Base-by-base conservation (phyloP, 768 basidiomycete species). In the Russula compacta region DNA sequence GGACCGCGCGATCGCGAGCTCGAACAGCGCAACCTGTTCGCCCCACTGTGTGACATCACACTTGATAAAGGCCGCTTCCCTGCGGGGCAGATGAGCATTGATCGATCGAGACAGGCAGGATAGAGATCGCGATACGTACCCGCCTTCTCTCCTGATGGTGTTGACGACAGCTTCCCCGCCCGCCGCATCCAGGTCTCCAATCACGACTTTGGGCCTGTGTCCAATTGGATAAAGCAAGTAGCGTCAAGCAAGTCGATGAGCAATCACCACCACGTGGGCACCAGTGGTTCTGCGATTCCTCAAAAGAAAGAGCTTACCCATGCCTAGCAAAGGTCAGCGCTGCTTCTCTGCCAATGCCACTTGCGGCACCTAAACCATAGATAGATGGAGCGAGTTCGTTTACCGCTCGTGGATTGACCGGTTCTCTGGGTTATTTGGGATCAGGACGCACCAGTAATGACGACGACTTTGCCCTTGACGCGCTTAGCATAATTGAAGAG, bases 31-130 rank as follows among this genome's bases (percentile, higher is more conserved):
- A 8, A 80, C 74, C 56, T 79, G 79, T 50, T 83, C 76, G 6
- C 84, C 81, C 77, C 80, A 85, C 0, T 71, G 67, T 6, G 75
- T 75, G 39, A 85, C 83, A 66, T 84, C 73, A 67, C 81, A 82
- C 52, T 70, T 73, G 33, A 75, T 71, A 48, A 69, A 75, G 11
- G 72, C 66, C 7, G 79, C 81, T 21, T 74, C 65, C 4, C 82
- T 83, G 67, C 15, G 33, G 14, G 21, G 47, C 12, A 6, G 47
- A 17, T 19, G 15, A 43, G 3, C 17, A n/a, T 29, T 29, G 17
- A n/a, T n/a, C 17, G 24, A 42, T 6, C 17, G n/a, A 14, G 40
- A 4, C 8, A 9, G 5, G 6, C 14, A 0, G 15, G 12, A 36
- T 15, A 53, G 39, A 42, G 15, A 11, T n/a, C 8, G 9, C 1